phyloP scores from a whole-genome alignment of 192 early-diverging fungal species.

The Lobulomyces angularis region DNA sequence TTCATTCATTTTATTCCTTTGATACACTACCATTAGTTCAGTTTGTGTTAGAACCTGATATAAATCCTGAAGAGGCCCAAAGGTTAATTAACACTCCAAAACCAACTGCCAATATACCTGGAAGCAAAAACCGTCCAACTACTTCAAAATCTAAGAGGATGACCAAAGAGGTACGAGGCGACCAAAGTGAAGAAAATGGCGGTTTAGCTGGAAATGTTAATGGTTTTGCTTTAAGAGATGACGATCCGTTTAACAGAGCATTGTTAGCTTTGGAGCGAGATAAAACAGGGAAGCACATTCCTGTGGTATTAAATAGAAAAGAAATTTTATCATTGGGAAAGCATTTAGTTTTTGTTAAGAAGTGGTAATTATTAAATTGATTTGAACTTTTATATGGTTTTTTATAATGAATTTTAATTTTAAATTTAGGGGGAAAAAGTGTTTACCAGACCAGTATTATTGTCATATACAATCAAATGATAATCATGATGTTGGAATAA shows the following conservation, averaged over 20 bases:
- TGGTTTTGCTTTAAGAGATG: no score
- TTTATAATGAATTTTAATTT: no score
- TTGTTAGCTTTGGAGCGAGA: slow-evolving; percentile 13
- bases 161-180: neutral
- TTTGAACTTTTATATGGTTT: no score
- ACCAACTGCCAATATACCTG: neutral
- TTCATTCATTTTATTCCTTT: slow-evolving; percentile 39
- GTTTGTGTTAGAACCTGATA: slow-evolving; percentile 28
- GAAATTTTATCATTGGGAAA: slow-evolving; percentile 18
- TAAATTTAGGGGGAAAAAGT: slow-evolving; percentile 15
- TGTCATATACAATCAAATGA: slow-evolving; percentile 9
- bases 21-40: slow-evolving; percentile 33
- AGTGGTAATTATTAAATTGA: no score
- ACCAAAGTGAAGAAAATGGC: slow-evolving; percentile 5
- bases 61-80: slow-evolving; percentile 26
- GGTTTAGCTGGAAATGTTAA: slow-evolving; percentile 5
- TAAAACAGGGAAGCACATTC: slow-evolving; percentile 11
- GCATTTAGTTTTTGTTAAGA: slow-evolving; percentile 23
- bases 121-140: neutral
- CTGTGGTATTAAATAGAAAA: slow-evolving; percentile 18
- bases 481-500: slow-evolving; percentile 25
- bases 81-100: slow-evolving; percentile 12
- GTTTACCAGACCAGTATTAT: slow-evolving; percentile 25
- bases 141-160: neutral
- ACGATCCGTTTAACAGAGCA: slow-evolving; percentile 18